phyloP scores from a whole-genome alignment of 768 basidiomycete species.

The Dacryopinax primogenitus region DNA sequence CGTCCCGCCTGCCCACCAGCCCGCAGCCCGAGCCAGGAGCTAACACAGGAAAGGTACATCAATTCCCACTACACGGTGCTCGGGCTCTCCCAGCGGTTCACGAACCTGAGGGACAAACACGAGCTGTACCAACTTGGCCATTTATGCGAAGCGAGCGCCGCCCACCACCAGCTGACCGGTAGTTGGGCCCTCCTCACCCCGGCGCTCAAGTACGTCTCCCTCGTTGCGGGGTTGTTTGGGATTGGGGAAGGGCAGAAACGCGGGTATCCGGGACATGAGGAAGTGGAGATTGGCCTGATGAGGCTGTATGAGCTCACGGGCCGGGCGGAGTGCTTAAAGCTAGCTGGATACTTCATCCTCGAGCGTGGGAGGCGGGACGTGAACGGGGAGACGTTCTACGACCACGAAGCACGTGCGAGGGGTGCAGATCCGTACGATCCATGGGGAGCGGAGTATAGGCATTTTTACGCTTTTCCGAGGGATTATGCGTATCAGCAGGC shows the following conservation, averaged over 20 bases:
- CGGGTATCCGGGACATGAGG: conserved; percentile 21
- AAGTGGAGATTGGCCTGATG: conserved; percentile 19
- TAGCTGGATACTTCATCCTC: conserved; percentile 19
- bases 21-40: not conserved
- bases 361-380: conserved; percentile 18
- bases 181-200: conserved; percentile 15
- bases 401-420: conserved; percentile 17
- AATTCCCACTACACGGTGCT: conserved; percentile 21
- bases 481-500: conserved; percentile 3
- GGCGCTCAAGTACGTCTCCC: conserved; percentile 16
- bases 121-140: conserved; percentile 21
- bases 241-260: conserved; percentile 16
- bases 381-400: conserved; percentile 15
- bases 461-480: not conserved
- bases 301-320: conserved; percentile 15
- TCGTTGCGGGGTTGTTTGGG: conserved; percentile 18
- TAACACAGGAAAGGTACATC: conserved; percentile 12
- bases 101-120: conserved; percentile 19
- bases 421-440: conserved; percentile 15
- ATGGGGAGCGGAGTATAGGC: not conserved
- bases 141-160: conserved; percentile 20
- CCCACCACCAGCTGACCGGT: conserved; percentile 17
- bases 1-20: not conserved
- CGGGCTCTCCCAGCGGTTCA: conserved; percentile 19
- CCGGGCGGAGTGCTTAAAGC: not conserved